A percentile compares a stretch with the other conserved stretches of the same genome.
Evolutionary conservation across 306 rosid genomes (phyloP).

Genomic region (Carpinus viminea): DNA sequence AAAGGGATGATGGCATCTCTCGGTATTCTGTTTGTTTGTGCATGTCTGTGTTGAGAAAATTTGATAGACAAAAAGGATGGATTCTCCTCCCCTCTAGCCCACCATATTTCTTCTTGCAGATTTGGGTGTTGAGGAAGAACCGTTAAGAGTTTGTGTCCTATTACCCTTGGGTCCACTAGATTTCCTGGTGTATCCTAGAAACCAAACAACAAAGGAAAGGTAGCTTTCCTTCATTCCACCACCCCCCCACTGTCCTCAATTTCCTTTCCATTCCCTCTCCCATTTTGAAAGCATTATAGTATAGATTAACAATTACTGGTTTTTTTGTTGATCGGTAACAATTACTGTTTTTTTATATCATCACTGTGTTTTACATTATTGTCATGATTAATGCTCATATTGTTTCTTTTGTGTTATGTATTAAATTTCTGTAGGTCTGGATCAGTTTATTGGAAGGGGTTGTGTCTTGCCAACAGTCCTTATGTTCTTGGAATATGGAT

Average conservation of each 20-base stretch:
- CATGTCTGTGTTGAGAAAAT: not conserved
- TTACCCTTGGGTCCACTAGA: not conserved
- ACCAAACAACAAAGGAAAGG: not conserved
- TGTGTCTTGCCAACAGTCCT: constrained; percentile 65
- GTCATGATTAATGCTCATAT: constrained; percentile 13
- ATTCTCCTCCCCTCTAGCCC: not conserved
- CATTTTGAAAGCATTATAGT: not conserved
- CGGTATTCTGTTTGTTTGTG: too few species aligned
- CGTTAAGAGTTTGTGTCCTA: not conserved
- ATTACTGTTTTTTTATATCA: not conserved
- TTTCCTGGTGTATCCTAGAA: not conserved
- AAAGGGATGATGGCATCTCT: not conserved
- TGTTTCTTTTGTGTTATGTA: constrained; percentile 4
- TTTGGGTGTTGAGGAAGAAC: not conserved
- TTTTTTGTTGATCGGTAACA: not conserved
- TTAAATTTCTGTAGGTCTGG: constrained; percentile 62
- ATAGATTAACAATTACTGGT: not conserved
- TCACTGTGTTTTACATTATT: constrained; percentile 15
- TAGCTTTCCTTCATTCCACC: not conserved
- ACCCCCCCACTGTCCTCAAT: not conserved
- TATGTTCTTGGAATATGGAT: constrained; percentile 83
- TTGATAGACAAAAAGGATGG: not conserved
- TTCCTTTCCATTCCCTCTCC: not conserved
- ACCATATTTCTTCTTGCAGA: not conserved
- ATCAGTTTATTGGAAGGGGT: constrained; percentile 86